Conservation (phyloP, 352 stramenopile species). For the Plasmopara muralis region DNA sequence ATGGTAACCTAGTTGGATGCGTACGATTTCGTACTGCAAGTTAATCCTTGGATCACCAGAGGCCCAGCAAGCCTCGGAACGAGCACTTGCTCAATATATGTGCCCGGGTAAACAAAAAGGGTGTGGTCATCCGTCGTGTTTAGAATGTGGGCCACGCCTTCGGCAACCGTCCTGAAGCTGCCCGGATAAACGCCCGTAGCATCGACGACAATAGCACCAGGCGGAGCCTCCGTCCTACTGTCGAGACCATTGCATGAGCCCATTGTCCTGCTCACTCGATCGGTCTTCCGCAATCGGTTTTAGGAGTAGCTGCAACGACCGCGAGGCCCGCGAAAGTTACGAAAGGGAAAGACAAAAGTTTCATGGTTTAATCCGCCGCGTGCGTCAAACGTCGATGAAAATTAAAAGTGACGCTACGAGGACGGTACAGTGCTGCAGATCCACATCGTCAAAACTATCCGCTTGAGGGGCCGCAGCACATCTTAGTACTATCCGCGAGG, state of each 20-base stretch:
- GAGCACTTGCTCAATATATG: slow-evolving; percentile 4
- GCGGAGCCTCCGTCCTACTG: slow-evolving; percentile 1
- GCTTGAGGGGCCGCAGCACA: too few relatives aligned
- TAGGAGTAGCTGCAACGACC: too few relatives aligned
- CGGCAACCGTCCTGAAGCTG: slow-evolving; percentile 8
- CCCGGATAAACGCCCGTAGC: slow-evolving; percentile 3
- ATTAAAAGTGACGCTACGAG: too few relatives aligned
- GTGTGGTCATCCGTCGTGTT: slow-evolving; percentile 9
- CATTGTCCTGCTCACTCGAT: background rate
- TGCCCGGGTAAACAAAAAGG: slow-evolving; percentile 7
- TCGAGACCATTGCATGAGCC: slow-evolving; percentile 2
- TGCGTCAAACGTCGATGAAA: too few relatives aligned
- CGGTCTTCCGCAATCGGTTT: background rate
- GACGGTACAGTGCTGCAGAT: too few relatives aligned
- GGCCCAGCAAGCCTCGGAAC: background rate
- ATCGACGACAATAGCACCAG: slow-evolving; percentile 11
- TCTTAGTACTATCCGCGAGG: too few relatives aligned
- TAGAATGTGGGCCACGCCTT: slow-evolving; percentile 5
- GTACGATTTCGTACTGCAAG: slow-evolving; percentile 1
- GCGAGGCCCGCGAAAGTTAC: too few relatives aligned
- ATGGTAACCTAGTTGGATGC: slow-evolving; percentile 5
- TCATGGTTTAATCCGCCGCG: too few relatives aligned
- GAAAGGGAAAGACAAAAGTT: too few relatives aligned
- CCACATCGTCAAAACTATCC: too few relatives aligned
- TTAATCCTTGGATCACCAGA: slow-evolving; percentile 4